These are phyloP conservation scores for Dysphania ambrosioides DNA, from an alignment of 148 eudicot species.

Conservation along the genomic window DNA sequence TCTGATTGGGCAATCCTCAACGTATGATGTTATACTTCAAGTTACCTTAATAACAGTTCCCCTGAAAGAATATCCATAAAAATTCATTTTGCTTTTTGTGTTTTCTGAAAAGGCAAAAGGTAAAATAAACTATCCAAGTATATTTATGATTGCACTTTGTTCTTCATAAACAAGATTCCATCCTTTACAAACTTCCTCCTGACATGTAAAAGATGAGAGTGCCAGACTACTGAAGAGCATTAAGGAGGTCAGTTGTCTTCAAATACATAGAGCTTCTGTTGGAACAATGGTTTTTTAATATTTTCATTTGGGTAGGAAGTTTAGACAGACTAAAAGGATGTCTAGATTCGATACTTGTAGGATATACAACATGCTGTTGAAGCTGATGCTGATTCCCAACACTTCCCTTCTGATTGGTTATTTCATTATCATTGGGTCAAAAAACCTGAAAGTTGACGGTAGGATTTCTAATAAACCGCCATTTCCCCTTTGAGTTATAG, in stretches of 20 bases:
- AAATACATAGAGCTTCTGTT: not conserved
- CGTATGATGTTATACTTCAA: not conserved
- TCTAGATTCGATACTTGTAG: conserved; percentile 54
- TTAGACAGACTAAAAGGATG: conserved; percentile 32
- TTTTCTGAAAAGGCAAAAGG: not conserved
- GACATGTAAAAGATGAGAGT: conserved; percentile 65
- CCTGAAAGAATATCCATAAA: not conserved
- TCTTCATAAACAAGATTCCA: conserved; percentile 76
- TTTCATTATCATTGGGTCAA: conserved; percentile 97
- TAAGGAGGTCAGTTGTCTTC: conserved; percentile 55
- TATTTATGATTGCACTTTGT: not conserved
- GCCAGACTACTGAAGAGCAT: conserved; percentile 64
- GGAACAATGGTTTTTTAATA: not conserved
- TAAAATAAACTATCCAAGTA: not conserved
- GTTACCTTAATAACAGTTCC: not conserved
- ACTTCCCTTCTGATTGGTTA: conserved; percentile 81
- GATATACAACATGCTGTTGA: conserved; percentile 68
- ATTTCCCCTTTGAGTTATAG: conserved; percentile 57
- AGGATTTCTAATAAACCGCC: conserved; percentile 36
- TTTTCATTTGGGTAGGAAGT: conserved; percentile 24
- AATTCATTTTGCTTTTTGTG: not conserved
- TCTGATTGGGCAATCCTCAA: not conserved
- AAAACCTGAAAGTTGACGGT: conserved; percentile 77
- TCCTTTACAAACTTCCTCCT: conserved; percentile 60
- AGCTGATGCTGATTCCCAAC: conserved; percentile 77